phyloP scores from a whole-genome alignment of 192 early-diverging fungal species.

The Podila clonocystis region DNA sequence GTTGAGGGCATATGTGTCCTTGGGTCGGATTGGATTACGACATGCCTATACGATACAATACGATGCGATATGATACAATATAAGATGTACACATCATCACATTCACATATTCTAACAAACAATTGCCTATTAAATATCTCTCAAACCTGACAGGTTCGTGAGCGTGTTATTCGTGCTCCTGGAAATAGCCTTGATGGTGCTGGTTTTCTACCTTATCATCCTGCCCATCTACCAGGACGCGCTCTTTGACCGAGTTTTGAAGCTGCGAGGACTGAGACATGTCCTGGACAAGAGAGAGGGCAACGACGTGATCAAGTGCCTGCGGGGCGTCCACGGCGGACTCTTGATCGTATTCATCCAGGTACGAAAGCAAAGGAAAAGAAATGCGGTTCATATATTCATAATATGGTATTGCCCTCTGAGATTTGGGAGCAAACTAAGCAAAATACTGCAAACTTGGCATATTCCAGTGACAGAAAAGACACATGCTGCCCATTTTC shows the following conservation, averaged over 20 bases:
- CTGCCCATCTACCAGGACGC: conserved; percentile 68
- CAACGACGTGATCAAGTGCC: conserved; percentile 52
- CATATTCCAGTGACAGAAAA: no score
- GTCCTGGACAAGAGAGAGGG: conserved; percentile 55
- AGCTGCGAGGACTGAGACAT: conserved; percentile 51
- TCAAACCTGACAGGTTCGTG: conserved; percentile 39
- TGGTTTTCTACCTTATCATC: conserved; percentile 67
- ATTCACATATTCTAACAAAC: no score
- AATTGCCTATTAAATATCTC: not conserved
- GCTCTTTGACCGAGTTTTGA: conserved; percentile 66
- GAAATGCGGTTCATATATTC: not conserved
- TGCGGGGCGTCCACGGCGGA: conserved; percentile 55
- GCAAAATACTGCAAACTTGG: not conserved
- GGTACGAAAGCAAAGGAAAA: conserved; percentile 1
- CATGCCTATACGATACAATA: no score
- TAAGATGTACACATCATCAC: no score
- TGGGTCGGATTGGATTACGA: no score
- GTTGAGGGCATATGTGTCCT: no score
- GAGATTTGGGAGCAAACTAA: not conserved
- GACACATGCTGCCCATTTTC: conserved; percentile 17
- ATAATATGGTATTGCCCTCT: not conserved
- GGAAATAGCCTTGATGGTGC: conserved; percentile 58
- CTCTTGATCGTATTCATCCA: conserved; percentile 51
- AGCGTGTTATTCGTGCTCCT: conserved; percentile 66
- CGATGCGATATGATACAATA: no score